Conservation (phyloP, 371 early-diverging fungal species). For the Fennellomyces sp. region DNA sequence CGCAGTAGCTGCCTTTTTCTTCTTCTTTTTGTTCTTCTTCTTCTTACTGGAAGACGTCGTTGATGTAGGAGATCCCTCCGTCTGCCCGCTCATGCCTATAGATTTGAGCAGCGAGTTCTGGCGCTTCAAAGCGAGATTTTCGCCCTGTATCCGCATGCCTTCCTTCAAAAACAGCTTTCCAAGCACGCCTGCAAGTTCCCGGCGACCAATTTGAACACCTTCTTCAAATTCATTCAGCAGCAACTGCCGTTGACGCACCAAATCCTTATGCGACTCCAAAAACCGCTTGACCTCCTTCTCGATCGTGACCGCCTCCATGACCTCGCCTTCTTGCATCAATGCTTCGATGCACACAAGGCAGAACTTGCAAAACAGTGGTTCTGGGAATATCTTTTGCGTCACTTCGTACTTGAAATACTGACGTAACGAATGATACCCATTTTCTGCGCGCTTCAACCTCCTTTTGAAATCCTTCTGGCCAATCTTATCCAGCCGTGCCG, state of each 20-base stretch:
- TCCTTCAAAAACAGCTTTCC: constrained; percentile 76
- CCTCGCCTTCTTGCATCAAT: constrained; percentile 75
- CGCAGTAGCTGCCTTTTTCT: constrained; percentile 22
- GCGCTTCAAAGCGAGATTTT: constrained; percentile 69
- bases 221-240: constrained; percentile 68
- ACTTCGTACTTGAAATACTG: constrained; percentile 27
- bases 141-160: constrained; percentile 71
- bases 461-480: constrained; percentile 68
- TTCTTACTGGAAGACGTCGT: constrained; percentile 12
- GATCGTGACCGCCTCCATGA: constrained; percentile 61
- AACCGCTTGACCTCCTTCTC: constrained; percentile 50
- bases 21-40: constrained; percentile 59
- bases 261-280: constrained; percentile 41
- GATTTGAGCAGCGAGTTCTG: constrained; percentile 66
- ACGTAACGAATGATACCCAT: constrained; percentile 22
- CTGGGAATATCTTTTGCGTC: constrained; percentile 31
- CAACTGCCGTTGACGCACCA: constrained; percentile 60
- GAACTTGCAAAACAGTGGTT: constrained; percentile 32
- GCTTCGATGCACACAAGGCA: constrained; percentile 62
- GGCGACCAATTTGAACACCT: constrained; percentile 68
- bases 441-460: constrained; percentile 59
- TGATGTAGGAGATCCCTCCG: neutral
- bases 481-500: constrained; percentile 60
- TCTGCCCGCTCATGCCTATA: constrained; percentile 30
- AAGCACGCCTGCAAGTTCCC: constrained; percentile 68